phyloP scores from a whole-genome alignment of 2,329 filamentous ascomycete genomes.

The Calonectria crousiana region DNA sequence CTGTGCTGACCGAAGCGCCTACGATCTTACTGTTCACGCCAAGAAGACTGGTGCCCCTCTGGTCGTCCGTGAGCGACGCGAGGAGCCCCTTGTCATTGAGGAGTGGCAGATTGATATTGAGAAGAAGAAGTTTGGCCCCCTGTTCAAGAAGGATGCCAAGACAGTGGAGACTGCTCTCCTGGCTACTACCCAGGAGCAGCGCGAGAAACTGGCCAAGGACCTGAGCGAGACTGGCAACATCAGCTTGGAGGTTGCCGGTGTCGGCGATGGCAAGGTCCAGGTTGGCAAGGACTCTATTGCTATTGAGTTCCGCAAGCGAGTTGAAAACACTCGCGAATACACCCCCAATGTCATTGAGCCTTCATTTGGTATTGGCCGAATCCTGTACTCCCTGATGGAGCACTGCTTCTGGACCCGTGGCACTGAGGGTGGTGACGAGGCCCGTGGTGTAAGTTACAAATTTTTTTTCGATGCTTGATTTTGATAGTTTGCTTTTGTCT shows the following conservation, averaged over 20 bases:
- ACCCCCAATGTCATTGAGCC: constrained; percentile 97
- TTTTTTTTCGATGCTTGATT: not conserved
- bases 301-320: constrained; percentile 85
- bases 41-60: constrained; percentile 92
- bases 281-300: constrained; percentile 82
- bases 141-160: constrained; percentile 95
- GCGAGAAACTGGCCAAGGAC: constrained; percentile 82
- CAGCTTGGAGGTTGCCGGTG: constrained; percentile 77
- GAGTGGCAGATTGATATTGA: constrained; percentile 91
- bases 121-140: constrained; percentile 95
- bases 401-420: constrained; percentile 93
- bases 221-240: constrained; percentile 82
- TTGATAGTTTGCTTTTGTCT: not conserved
- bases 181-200: constrained; percentile 81
- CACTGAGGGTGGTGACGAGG: constrained; percentile 73
- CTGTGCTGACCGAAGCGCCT: constrained; percentile 94
- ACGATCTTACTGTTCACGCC: constrained; percentile 91
- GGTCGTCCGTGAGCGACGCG: constrained; percentile 84
- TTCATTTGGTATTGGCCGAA: constrained; percentile 96
- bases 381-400: constrained; percentile 92
- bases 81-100: constrained; percentile 82
- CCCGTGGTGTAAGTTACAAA: constrained; percentile 79
- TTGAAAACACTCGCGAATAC: constrained; percentile 89
- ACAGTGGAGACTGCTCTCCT: constrained; percentile 84
- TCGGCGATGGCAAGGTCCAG: constrained; percentile 79